Base-by-base conservation (phyloP, 257 asterid genomes). In the Linderniella brevidens region DNA sequence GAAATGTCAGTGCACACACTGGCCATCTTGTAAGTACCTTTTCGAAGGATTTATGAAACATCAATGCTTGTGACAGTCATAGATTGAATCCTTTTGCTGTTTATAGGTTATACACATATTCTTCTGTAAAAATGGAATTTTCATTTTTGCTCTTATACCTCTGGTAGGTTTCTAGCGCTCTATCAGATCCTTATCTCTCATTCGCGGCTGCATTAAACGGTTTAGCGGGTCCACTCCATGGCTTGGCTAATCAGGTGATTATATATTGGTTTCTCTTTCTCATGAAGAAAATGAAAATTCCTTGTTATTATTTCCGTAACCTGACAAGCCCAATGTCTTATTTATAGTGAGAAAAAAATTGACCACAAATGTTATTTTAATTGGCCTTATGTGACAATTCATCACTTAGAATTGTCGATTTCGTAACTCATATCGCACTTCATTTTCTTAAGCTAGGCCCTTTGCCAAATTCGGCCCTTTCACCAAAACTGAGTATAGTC, bases 1-100 rank as follows among this genome's bases (percentile, higher is more conserved):
- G 99, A 35, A 90, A 90, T 67, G 99, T 90, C 59, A 90, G 99
- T 66, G 99, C 99, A 53, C 99, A 90, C 66, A 90, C 99, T n/a
- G 99, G 96, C 61, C 99, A 90, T 66, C 75, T 90, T 55, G 99
- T 90, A 70, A 70, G 32, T 25, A 6, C 32, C 32, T 25, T 25
- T 25, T 25, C 32, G 3, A 25, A 25, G 32, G 32, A 3, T 25
- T 25, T 25, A 25, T 25, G 32, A 25, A 25, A 25, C 32, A 25
- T 25, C 6, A 6, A 6, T 25, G 32, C 32, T 25, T 25, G 32
- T 25, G 32, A 3, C 32, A 25, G 32, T 71, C 58, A 38, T 53
- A 65, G 4, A 11, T 11, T 9, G 37, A 41, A 20, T 54, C 55
- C 17, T 52, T 40, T 19, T 61, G 17, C 41, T 64, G 29, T 12